Evolutionary conservation across 1,284 basidiomycete species (phyloP).

Genomic region (Pseudozyma thailandica): DNA sequence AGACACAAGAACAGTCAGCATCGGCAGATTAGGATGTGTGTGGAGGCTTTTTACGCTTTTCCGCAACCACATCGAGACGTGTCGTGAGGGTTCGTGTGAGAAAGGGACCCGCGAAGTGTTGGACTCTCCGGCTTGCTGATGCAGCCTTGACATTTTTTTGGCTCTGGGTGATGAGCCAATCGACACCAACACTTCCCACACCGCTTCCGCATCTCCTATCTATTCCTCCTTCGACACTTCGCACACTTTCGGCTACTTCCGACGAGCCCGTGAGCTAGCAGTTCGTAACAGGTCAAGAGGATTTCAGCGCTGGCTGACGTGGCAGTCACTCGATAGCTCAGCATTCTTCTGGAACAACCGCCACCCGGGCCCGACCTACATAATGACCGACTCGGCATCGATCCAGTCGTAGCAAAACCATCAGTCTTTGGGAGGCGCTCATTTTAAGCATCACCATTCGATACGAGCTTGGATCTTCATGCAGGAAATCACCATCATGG

Average conservation of each 20-base stretch:
- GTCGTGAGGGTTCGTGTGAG: constrained; percentile 25
- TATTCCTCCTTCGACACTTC: neutral
- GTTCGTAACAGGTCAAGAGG: neutral
- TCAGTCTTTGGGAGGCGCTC: too few species aligned
- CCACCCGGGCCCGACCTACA: neutral
- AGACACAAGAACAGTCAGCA: too few species aligned
- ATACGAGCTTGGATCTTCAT: neutral
- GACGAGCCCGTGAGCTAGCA: neutral
- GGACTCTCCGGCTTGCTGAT: constrained; percentile 19
- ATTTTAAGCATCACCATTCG: neutral
- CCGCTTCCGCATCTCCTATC: neutral
- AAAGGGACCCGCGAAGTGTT: constrained; percentile 18
- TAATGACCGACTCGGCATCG: constrained; percentile 11
- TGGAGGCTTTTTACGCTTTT: constrained; percentile 24
- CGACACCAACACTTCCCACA: constrained; percentile 6
- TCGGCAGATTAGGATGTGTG: constrained; percentile 6
- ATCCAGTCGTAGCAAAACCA: too few species aligned
- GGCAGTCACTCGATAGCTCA: neutral
- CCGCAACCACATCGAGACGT: constrained; percentile 8
- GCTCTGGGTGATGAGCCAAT: constrained; percentile 7
- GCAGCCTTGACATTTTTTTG: neutral
- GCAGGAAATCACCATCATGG: neutral
- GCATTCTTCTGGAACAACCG: neutral
- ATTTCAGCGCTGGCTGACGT: neutral
- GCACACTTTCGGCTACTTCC: constrained; percentile 9